These are phyloP conservation scores for Zalaria obscura DNA, from an alignment of 2,329 filamentous ascomycete genomes.

Conservation along the genomic window DNA sequence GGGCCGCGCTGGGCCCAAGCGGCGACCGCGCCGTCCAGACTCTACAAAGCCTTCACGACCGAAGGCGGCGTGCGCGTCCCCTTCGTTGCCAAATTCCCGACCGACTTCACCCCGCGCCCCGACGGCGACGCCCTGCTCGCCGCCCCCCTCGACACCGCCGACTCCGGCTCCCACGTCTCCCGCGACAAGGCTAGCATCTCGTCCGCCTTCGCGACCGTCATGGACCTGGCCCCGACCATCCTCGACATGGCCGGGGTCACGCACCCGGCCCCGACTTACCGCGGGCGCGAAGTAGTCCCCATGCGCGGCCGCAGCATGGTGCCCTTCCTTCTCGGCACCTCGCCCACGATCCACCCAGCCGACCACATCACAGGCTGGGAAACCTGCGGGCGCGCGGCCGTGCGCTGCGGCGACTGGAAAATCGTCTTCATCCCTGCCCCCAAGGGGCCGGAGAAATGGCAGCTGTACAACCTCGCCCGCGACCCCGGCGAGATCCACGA, in stretches of 20 bases:
- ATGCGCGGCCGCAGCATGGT: conserved; percentile 38
- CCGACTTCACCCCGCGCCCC: conserved; percentile 6
- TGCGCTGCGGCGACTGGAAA: conserved; percentile 43
- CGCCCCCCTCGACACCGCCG: conserved; percentile 17
- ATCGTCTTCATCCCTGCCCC: conserved; percentile 43
- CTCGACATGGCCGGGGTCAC: conserved; percentile 33
- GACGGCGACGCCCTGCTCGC: conserved; percentile 18
- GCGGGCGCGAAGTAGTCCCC: conserved; percentile 34
- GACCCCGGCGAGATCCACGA: conserved; percentile 37
- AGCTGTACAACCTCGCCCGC: conserved; percentile 38
- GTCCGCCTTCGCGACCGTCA: conserved; percentile 34
- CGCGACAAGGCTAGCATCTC: conserved; percentile 25
- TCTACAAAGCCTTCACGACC: conserved; percentile 33
- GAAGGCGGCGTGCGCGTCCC: conserved; percentile 40
- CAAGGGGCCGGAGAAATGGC: conserved; percentile 41
- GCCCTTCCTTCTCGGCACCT: conserved; percentile 21
- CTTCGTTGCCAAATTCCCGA: conserved; percentile 30
- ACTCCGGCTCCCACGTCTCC: conserved; percentile 3
- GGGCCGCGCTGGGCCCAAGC: conserved; percentile 43
- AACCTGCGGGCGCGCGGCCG: conserved; percentile 38
- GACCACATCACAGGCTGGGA: conserved; percentile 45
- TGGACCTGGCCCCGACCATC: conserved; percentile 28
- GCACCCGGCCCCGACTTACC: conserved; percentile 40
- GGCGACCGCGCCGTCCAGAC: conserved; percentile 34
- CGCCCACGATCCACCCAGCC: conserved; percentile 31